A percentile compares a stretch with the other conserved stretches of the same genome.
Evolutionary conservation across 768 basidiomycete genomes (phyloP).

Genomic region (Suillus discolor): DNA sequence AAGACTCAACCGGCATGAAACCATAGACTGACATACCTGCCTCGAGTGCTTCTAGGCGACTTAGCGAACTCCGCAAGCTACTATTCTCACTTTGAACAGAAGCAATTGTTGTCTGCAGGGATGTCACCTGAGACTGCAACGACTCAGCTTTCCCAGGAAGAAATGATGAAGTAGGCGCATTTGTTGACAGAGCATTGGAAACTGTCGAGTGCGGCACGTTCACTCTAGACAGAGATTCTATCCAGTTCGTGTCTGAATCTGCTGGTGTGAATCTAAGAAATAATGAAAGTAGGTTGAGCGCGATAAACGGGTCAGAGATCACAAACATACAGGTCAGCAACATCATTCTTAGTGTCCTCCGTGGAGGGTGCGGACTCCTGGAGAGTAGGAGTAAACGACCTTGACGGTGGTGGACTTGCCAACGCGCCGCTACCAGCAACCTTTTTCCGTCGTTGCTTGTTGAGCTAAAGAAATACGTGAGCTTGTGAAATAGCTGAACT

Average conservation of each 20-base stretch:
- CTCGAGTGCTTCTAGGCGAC: neutral
- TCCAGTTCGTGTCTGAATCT: constrained; percentile 53
- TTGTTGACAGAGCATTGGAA: constrained; percentile 37
- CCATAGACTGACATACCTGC: constrained; percentile 23
- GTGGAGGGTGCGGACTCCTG: constrained; percentile 36
- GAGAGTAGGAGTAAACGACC: constrained; percentile 55
- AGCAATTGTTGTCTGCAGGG: neutral
- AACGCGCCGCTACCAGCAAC: constrained; percentile 41
- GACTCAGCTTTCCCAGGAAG: neutral
- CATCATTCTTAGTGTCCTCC: constrained; percentile 51
- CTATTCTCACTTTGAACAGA: neutral
- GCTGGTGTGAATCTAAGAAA: constrained; percentile 48
- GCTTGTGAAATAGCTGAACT: constrained; percentile 6
- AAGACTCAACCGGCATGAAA: neutral
- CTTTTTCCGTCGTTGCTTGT: constrained; percentile 81
- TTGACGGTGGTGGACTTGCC: constrained; percentile 48
- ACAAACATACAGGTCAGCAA: constrained; percentile 67
- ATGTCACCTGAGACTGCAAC: neutral
- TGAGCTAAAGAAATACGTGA: constrained; percentile 52
- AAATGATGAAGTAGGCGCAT: constrained; percentile 23
- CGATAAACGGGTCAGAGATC: constrained; percentile 8
- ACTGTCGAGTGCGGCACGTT: constrained; percentile 31
- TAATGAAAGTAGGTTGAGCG: constrained; percentile 8
- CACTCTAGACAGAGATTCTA: constrained; percentile 57
- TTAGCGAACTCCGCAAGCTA: neutral